These are phyloP conservation scores for Spiraea crenata DNA, from an alignment of 331 rosid genomes.

Conservation along the genomic window DNA sequence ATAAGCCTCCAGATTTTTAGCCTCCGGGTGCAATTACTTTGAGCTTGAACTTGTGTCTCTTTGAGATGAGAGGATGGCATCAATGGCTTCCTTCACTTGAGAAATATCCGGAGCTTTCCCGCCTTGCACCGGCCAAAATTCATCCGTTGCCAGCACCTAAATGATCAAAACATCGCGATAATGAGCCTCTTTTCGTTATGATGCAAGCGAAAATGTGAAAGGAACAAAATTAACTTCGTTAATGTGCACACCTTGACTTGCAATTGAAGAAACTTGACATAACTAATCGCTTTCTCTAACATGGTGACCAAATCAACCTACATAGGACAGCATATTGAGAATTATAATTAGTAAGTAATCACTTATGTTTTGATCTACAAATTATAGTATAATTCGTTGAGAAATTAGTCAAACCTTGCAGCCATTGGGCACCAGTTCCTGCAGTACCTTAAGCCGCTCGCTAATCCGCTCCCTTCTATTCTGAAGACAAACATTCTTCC, in stretches of 20 bases:
- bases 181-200: neutral
- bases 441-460: constrained; percentile 78
- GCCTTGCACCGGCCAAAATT: constrained; percentile 85
- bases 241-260: constrained; percentile 75
- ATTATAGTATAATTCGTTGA: neutral
- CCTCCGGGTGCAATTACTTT: constrained; percentile 11
- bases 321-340: neutral
- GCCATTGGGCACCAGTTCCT: constrained; percentile 85
- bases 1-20: neutral
- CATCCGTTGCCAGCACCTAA: constrained; percentile 87
- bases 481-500: constrained; percentile 56
- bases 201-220: neutral
- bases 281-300: constrained; percentile 89
- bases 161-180: neutral
- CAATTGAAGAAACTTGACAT: constrained; percentile 90
- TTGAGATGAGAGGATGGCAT: constrained; percentile 68
- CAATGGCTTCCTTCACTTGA: constrained; percentile 91
- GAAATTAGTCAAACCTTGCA: constrained; percentile 54
- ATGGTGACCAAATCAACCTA: constrained; percentile 94
- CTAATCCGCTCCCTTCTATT: constrained; percentile 94
- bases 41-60: constrained; percentile 58
- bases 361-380: neutral
- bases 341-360: neutral
- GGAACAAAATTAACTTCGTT: neutral
- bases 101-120: constrained; percentile 82